Percentiles rank a stretch among this genome's conserved stretches.
phyloP scores from a whole-genome alignment of 75 land plant genomes.

The Pinus albicaulis region DNA sequence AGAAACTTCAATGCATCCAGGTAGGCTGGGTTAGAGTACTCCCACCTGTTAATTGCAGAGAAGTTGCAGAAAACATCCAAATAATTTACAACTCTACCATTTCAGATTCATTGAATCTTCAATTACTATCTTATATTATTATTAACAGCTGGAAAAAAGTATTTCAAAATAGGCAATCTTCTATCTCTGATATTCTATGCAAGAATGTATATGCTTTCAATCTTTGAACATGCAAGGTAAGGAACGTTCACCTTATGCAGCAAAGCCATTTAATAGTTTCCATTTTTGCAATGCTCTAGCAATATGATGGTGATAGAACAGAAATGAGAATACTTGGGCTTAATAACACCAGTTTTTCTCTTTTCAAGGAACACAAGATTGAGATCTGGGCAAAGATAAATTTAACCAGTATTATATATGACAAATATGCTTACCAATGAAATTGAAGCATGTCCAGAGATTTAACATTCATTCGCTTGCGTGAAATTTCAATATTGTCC shows the following conservation, averaged over 20 bases:
- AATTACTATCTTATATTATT: not conserved
- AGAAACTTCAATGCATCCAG: conserved; percentile 95
- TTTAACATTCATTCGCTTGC: conserved; percentile 96
- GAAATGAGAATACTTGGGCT: not conserved
- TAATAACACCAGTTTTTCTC: not conserved
- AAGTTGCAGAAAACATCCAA: not conserved
- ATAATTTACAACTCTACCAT: not conserved
- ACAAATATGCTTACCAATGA: conserved; percentile 67
- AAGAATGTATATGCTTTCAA: conserved; percentile 8
- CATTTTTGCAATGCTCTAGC: not conserved
- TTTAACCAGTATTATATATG: not conserved
- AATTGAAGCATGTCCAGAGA: conserved; percentile 97
- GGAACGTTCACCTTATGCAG: not conserved
- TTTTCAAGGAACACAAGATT: not conserved
- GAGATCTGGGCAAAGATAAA: not conserved
- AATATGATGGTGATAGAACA: not conserved
- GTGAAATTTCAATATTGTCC: conserved; percentile 69
- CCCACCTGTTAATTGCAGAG: conserved; percentile 66
- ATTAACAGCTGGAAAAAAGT: not conserved
- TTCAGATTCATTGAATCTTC: not conserved
- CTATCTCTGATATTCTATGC: not conserved
- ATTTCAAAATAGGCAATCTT: not conserved
- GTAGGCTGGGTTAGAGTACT: conserved; percentile 87
- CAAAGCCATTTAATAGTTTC: not conserved
- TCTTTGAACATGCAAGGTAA: not conserved